A percentile compares a stretch with the other conserved stretches of the same genome.
phyloP scores from a whole-genome alignment of 495 filamentous ascomycete genomes.

The Penicillium ucsense region DNA sequence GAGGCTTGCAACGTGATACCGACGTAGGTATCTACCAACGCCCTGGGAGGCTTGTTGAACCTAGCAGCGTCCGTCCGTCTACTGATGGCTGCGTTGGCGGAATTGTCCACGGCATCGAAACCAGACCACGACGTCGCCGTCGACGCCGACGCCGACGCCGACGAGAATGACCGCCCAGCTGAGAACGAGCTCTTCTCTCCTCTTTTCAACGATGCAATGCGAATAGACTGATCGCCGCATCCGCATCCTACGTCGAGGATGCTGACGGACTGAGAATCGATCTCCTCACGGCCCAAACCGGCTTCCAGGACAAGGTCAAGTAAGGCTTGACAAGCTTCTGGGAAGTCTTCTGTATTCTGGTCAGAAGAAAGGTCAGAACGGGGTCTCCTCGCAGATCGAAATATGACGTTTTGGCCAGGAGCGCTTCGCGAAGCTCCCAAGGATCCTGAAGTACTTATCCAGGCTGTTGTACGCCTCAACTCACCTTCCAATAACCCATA shows the following conservation, averaged over 20 bases:
- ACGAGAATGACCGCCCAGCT: not conserved
- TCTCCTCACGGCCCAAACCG: slow-evolving; percentile 12
- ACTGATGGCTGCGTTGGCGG: not conserved
- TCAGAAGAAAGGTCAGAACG: too few species aligned
- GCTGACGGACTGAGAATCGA: slow-evolving; percentile 5
- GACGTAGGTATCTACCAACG: slow-evolving; percentile 27
- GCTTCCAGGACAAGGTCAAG: slow-evolving; percentile 33
- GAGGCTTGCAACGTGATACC: slow-evolving; percentile 31
- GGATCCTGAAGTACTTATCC: too few species aligned
- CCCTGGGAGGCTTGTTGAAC: not conserved
- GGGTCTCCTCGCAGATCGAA: too few species aligned
- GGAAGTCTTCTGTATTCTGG: slow-evolving; percentile 23
- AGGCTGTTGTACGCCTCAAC: not conserved
- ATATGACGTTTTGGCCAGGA: too few species aligned
- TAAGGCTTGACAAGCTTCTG: slow-evolving; percentile 30
- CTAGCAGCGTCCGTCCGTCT: not conserved
- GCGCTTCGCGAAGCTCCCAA: too few species aligned
- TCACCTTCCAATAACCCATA: slow-evolving; percentile 13
- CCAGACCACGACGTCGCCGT: too few species aligned
- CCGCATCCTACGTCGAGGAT: slow-evolving; percentile 41
- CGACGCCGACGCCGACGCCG: not conserved
- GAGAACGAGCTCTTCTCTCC: not conserved
- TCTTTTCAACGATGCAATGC: slow-evolving; percentile 7
- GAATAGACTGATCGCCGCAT: slow-evolving; percentile 39
- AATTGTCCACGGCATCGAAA: not conserved